Base-by-base conservation (phyloP, 2,329 filamentous ascomycete species). In the Aspergillus tubingensis region DNA sequence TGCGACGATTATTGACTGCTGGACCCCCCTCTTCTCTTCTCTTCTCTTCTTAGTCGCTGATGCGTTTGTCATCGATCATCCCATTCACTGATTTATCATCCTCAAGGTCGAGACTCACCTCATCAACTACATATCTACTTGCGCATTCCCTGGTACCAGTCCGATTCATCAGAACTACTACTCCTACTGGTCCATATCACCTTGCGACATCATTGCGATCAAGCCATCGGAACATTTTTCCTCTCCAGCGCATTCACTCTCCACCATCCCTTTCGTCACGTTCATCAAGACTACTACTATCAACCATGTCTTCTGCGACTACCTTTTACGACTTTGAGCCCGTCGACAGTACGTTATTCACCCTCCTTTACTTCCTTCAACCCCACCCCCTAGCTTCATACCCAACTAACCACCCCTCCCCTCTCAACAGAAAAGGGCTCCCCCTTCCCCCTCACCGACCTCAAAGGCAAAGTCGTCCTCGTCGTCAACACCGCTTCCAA, bases 401-500 rank as follows among this genome's bases (percentile, higher is more conserved):
- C 13, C 15, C 5, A n/a, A 53, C 27, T 32, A 23, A 62, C 62
- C 64, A 63, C 65, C 32, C 19, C 8, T 8, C 30, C 41, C 27
- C 21, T 21, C 17, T 27, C 27, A 64, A 62, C 72, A 92, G 89
- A 92, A 76, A 89, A 88, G 76, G 92, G 92, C 77, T 74, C 86
- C 58, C 85, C 90, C 67, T 89, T 89, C 74, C 82, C 87, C 61
- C 84, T 98, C 67, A 74, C 81, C 67, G 79, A 88, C 63, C 91
- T 92, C 81, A 87, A 91, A 77, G 91, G 90, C 85, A 98, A 98
- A 80, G 94, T 98, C 68, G 87, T 98, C 70, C 89, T 99, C 62
- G 84, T 96, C 72, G 92, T 99, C 81, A 99, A 99, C 87, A 97
- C 94, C 1, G 95, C 95, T 69, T 96, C 91, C 77, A 97, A 98